A percentile compares a stretch with the other conserved stretches of the same genome.
Conservation (phyloP, 208 protist species). For the Endotrypanum monterogeii region DNA sequence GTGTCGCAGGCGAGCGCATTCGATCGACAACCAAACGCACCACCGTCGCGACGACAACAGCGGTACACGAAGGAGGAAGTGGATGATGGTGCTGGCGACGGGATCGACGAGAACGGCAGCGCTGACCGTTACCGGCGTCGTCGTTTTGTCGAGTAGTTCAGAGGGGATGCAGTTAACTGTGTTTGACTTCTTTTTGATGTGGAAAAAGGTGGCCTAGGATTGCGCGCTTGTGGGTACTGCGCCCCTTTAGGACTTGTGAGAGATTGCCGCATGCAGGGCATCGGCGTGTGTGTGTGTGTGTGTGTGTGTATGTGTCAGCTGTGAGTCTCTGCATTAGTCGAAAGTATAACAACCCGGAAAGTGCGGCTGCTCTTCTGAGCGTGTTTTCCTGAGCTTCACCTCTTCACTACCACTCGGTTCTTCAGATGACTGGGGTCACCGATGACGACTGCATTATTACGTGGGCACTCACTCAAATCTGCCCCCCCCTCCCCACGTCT, state of each 20-base stretch:
- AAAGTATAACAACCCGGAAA: no score
- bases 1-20: slow-evolving; percentile 8
- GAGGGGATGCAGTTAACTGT: not conserved
- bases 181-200: not conserved
- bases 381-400: not conserved
- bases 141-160: slow-evolving; percentile 4
- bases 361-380: not conserved
- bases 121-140: slow-evolving; percentile 15
- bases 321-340: not conserved
- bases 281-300: no score
- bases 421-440: no score
- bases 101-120: not conserved
- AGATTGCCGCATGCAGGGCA: not conserved
- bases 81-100: slow-evolving; percentile 3
- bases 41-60: slow-evolving; percentile 14
- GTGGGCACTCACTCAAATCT: not conserved
- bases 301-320: no score
- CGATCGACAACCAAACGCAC: slow-evolving; percentile 15
- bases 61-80: slow-evolving; percentile 9
- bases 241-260: not conserved
- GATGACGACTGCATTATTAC: not conserved
- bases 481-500: not conserved
- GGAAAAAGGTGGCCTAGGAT: no score
- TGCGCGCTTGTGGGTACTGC: no score
- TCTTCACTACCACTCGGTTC: not conserved